Evolutionary conservation across 2,329 filamentous ascomycete species (phyloP).

Genomic region (Clarireedia sp.): DNA sequence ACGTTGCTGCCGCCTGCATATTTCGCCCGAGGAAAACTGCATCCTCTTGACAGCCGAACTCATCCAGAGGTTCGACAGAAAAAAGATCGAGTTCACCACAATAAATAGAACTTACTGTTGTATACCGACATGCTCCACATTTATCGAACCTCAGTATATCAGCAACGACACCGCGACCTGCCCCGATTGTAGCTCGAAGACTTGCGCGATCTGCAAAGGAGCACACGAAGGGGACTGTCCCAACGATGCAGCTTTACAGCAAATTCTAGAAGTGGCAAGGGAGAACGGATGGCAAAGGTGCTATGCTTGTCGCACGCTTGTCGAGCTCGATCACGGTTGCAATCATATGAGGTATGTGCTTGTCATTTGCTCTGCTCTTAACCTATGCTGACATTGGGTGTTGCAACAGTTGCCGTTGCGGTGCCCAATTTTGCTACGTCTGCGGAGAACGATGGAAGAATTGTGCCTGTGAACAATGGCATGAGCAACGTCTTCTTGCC

Average conservation of each 20-base stretch:
- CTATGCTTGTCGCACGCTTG: slow-evolving; percentile 35
- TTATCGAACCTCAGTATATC: slow-evolving; percentile 35
- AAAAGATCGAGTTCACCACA: slow-evolving; percentile 41
- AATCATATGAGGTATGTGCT: slow-evolving; percentile 46
- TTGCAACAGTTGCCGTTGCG: slow-evolving; percentile 37
- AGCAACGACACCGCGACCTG: slow-evolving; percentile 34
- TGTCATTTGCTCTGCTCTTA: neutral
- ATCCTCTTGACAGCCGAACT: slow-evolving; percentile 33
- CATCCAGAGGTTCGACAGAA: slow-evolving; percentile 32
- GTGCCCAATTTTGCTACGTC: slow-evolving; percentile 41
- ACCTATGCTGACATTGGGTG: slow-evolving; percentile 2
- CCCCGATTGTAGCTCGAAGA: slow-evolving; percentile 33
- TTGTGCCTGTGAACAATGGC: slow-evolving; percentile 34
- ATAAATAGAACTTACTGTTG: slow-evolving; percentile 45
- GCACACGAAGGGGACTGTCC: slow-evolving; percentile 42
- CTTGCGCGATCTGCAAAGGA: slow-evolving; percentile 45
- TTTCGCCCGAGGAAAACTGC: slow-evolving; percentile 25
- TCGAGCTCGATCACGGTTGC: slow-evolving; percentile 45
- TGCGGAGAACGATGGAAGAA: slow-evolving; percentile 38
- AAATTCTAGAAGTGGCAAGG: slow-evolving; percentile 35
- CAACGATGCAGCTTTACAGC: slow-evolving; percentile 33
- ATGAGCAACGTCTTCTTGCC: slow-evolving; percentile 29
- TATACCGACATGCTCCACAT: slow-evolving; percentile 35
- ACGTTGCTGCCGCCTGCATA: slow-evolving; percentile 39
- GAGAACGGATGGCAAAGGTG: slow-evolving; percentile 46